These are phyloP conservation scores for Echinosphaeria canescens DNA, from an alignment of 2,329 filamentous ascomycete species.

Conservation along the genomic window DNA sequence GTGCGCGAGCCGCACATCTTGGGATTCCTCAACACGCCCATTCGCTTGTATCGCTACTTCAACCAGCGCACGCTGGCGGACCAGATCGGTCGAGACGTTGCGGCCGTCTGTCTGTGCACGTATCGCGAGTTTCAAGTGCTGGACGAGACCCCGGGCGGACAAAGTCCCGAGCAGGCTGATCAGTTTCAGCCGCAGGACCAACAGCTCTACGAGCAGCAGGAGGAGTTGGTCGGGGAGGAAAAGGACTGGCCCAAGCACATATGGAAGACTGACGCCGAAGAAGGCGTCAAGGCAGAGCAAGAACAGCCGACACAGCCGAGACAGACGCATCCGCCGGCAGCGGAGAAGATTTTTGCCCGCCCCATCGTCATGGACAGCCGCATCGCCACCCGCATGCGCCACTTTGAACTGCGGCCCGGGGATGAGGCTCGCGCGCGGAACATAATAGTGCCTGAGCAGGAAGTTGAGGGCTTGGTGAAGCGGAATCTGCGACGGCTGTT, in stretches of 20 bases:
- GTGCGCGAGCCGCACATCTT: slow-evolving; percentile 77
- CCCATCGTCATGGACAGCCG: slow-evolving; percentile 56
- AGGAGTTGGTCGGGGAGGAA: slow-evolving; percentile 27
- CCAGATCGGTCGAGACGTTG: slow-evolving; percentile 68
- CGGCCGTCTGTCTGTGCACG: slow-evolving; percentile 54
- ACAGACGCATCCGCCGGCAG: neutral
- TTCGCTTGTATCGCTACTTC: slow-evolving; percentile 70
- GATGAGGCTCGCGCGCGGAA: slow-evolving; percentile 44
- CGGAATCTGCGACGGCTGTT: slow-evolving; percentile 29
- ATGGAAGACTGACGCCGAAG: slow-evolving; percentile 11
- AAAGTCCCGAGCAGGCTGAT: slow-evolving; percentile 1
- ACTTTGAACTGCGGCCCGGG: slow-evolving; percentile 46
- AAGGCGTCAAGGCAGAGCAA: too few relatives aligned
- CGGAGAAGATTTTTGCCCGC: slow-evolving; percentile 45
- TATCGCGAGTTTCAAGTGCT: slow-evolving; percentile 25
- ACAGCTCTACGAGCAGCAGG: slow-evolving; percentile 39
- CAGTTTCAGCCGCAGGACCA: slow-evolving; percentile 7
- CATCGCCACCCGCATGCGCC: slow-evolving; percentile 59
- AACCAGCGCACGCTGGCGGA: slow-evolving; percentile 74
- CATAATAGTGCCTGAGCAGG: slow-evolving; percentile 42
- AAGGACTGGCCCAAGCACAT: slow-evolving; percentile 15
- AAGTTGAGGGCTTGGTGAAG: slow-evolving; percentile 49
- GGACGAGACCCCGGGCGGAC: slow-evolving; percentile 9
- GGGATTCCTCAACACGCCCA: slow-evolving; percentile 78
- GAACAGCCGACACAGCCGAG: too few relatives aligned